Base-by-base conservation (phyloP, 768 basidiomycete species). In the Suillus hirtellus region DNA sequence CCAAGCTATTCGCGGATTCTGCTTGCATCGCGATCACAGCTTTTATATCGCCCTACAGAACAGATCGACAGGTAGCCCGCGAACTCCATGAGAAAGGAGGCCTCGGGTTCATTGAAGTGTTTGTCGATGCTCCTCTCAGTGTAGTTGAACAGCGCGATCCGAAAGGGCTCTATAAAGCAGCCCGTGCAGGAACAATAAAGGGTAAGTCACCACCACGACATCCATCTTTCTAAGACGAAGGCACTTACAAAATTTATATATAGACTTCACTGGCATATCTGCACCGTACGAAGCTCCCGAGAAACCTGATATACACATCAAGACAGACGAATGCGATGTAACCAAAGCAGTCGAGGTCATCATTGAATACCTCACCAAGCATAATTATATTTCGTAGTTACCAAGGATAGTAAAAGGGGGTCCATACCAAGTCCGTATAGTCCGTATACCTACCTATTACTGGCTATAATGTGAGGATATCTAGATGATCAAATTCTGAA, bases 261-360 rank as follows among this genome's bases (percentile, higher is more conserved):
- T 71, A 99, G 97, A 99, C 61, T 99, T 99, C 78, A 99, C 97
- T 54, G 97, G 97, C 8, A 90, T 99, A 73, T 96, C 95, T 24
- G 94, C 97, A 6, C 97, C 97, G 19, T 99, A 99, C 75, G 97
- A 99, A 77, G 85, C 88, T 6, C 97, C 97, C 19, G 81, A 82
- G 62, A 77, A 78, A 15, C 89, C 97, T 49, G 97, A 99, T 77
- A 85, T 99, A 64, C 95, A 96, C 79, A 90, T 99, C 76, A 88
- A 84, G 72, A 99, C 96, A 2, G 85, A 92, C 72, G 83, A 95
- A 75, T 82, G 82, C 31, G 86, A 89, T 68, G 89, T 99, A 40
- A 80, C 82, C 27, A 86, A 89, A 62, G 89, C 93, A 60, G 95
- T 98, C 52, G 80, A 82, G 66, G 79, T 84, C 60, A 94, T 99